Conservation (phyloP, 176 grass and related monocot species). For the Ensete ventricosum region DNA sequence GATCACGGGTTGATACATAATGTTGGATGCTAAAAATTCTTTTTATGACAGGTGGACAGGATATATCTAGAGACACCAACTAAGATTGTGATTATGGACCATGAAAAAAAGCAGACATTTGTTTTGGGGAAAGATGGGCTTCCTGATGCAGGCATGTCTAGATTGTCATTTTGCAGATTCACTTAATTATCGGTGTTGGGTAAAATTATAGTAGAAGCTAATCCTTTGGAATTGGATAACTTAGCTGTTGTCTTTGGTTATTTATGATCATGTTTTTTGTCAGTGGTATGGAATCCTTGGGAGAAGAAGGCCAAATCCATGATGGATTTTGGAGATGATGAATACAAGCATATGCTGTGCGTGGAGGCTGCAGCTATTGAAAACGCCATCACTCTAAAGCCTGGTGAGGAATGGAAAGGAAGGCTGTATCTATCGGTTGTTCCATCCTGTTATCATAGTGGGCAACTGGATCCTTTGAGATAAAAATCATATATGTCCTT, state of each 20-base stretch:
- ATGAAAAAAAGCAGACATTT: slow-evolving; percentile 96
- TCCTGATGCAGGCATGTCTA: slow-evolving; percentile 61
- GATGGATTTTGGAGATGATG: slow-evolving; percentile 88
- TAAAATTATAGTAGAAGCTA: slow-evolving; percentile 3
- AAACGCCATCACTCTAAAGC: slow-evolving; percentile 62
- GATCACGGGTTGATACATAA: background rate
- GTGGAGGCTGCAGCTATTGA: slow-evolving; percentile 87
- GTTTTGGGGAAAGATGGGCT: slow-evolving; percentile 89
- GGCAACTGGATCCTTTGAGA: slow-evolving; percentile 48
- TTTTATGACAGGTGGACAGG: slow-evolving; percentile 59
- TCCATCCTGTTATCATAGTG: slow-evolving; percentile 73
- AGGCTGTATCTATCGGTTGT: slow-evolving; percentile 77
- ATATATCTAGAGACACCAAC: slow-evolving; percentile 82
- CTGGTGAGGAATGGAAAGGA: slow-evolving; percentile 94
- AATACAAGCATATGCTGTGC: slow-evolving; percentile 95
- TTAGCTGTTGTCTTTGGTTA: background rate
- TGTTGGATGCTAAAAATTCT: slow-evolving; percentile 11
- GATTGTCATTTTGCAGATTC: background rate
- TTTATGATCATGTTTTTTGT: slow-evolving; percentile 15
- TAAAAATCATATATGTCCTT: background rate
- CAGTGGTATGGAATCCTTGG: slow-evolving; percentile 99
- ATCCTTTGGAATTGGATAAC: background rate
- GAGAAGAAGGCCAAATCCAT: slow-evolving; percentile 83
- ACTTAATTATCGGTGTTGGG: slow-evolving; percentile 24
- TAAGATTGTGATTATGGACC: slow-evolving; percentile 95